These are phyloP conservation scores for Cochlearia excelsa DNA, from an alignment of 345 rosid species.

Conservation along the genomic window DNA sequence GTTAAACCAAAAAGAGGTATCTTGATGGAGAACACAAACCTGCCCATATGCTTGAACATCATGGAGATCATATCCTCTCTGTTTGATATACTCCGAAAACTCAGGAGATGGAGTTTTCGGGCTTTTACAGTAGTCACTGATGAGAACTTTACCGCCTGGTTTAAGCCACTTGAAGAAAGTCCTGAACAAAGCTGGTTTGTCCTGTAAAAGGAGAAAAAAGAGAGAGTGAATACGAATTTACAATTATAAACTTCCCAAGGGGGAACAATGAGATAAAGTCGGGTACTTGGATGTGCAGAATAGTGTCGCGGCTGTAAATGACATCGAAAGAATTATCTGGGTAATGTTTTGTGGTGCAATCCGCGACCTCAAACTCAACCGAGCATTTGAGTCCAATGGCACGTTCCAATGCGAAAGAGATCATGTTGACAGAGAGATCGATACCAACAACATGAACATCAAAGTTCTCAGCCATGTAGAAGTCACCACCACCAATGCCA, in stretches of 20 bases:
- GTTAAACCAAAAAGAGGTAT: background rate
- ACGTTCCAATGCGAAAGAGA: conserved; percentile 88
- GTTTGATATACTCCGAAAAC: conserved; percentile 66
- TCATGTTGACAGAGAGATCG: conserved; percentile 93
- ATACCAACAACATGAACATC: conserved; percentile 88
- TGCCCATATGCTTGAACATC: conserved; percentile 76
- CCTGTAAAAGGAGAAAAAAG: conserved; percentile 38
- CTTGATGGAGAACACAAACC: conserved; percentile 39
- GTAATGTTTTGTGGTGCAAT: conserved; percentile 83
- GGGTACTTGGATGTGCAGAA: conserved; percentile 83
- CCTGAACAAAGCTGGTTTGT: conserved; percentile 83
- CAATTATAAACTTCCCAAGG: conserved; percentile 10
- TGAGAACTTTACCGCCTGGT: conserved; percentile 92
- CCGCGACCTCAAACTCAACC: conserved; percentile 96
- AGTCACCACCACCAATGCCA: conserved; percentile 99
- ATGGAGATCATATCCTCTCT: conserved; percentile 98
- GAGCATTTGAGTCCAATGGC: conserved; percentile 88
- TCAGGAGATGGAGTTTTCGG: conserved; percentile 70
- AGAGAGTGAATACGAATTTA: conserved; percentile 6
- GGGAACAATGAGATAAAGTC: conserved; percentile 1
- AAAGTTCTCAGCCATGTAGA: conserved; percentile 90
- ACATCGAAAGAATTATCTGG: conserved; percentile 79
- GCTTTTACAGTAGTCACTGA: conserved; percentile 82
- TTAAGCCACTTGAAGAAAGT: conserved; percentile 94
- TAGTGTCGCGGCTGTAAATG: conserved; percentile 96